These are phyloP conservation scores for Ceratobasidium sp. DNA, from an alignment of 1,284 basidiomycete genomes.

Conservation along the genomic window DNA sequence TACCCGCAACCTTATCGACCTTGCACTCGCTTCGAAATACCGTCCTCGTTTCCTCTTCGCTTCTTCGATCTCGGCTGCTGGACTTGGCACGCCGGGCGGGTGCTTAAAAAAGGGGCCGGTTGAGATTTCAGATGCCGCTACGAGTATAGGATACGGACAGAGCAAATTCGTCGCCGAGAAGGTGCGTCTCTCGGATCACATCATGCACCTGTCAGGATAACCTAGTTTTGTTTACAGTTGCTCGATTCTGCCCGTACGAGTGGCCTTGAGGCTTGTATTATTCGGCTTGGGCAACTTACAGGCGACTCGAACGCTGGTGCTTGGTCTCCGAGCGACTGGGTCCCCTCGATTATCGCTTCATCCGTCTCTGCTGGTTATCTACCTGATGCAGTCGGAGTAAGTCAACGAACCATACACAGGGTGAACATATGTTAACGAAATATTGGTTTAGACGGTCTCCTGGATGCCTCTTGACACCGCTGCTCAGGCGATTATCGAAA, in stretches of 20 bases:
- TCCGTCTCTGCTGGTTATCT: conserved; percentile 11
- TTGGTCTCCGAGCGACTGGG: conserved; percentile 44
- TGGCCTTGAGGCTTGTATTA: conserved; percentile 13
- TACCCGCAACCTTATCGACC: conserved; percentile 41
- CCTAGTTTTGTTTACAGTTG: neutral
- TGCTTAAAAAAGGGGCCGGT: conserved; percentile 21
- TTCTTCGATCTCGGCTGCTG: conserved; percentile 40
- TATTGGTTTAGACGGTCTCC: conserved; percentile 47
- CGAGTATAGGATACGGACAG: conserved; percentile 45
- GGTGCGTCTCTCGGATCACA: neutral
- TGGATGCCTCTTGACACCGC: conserved; percentile 56
- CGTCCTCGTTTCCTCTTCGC: conserved; percentile 46
- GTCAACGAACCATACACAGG: neutral
- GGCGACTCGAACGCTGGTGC: conserved; percentile 34
- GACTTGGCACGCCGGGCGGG: conserved; percentile 11
- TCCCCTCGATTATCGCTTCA: conserved; percentile 40
- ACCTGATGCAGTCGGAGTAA: conserved; percentile 5
- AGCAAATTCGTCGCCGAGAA: conserved; percentile 46
- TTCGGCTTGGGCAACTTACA: conserved; percentile 45
- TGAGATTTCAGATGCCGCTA: conserved; percentile 3
- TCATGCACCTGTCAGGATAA: too few relatives aligned
- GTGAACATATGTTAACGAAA: neutral
- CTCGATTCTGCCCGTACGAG: conserved; percentile 4
- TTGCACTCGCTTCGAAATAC: conserved; percentile 37
- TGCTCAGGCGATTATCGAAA: neutral